phyloP scores from a whole-genome alignment of 768 basidiomycete genomes.

The Myochromella boudieri region DNA sequence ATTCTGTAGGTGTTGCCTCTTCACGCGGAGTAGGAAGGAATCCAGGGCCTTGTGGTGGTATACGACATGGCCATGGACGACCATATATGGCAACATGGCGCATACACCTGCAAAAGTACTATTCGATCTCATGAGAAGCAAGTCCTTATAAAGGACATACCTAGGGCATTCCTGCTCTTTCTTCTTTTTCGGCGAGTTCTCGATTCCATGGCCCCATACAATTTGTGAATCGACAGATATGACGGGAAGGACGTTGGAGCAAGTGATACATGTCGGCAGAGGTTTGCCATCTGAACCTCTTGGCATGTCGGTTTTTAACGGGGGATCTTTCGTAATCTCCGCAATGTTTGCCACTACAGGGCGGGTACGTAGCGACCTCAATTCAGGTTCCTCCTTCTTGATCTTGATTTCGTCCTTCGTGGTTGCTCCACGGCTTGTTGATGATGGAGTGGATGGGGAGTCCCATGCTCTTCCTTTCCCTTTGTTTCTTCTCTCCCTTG shows the following conservation, averaged over 20 bases:
- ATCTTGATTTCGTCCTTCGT: conserved; percentile 20
- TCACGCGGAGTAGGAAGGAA: conserved; percentile 52
- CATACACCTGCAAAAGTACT: conserved; percentile 53
- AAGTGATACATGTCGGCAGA: conserved; percentile 71
- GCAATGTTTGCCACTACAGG: conserved; percentile 34
- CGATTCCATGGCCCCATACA: conserved; percentile 67
- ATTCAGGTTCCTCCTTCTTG: conserved; percentile 51
- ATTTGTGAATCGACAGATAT: conserved; percentile 75
- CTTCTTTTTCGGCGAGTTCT: conserved; percentile 53
- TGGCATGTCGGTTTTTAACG: conserved; percentile 40
- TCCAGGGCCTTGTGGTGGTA: conserved; percentile 45
- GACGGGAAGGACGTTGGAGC: conserved; percentile 68
- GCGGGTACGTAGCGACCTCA: conserved; percentile 50
- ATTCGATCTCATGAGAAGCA: conserved; percentile 9
- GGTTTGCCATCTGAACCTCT: conserved; percentile 65
- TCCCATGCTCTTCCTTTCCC: conserved; percentile 38
- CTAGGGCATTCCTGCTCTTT: conserved; percentile 75
- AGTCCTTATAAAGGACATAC: conserved; percentile 37
- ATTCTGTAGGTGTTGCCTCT: conserved; percentile 48
- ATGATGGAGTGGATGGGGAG: conserved; percentile 29
- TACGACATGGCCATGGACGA: conserved; percentile 67
- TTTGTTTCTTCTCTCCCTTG: conserved; percentile 32
- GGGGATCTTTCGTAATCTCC: conserved; percentile 37
- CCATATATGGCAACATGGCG: conserved; percentile 80
- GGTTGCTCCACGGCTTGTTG: conserved; percentile 19